Percentiles rank a stretch among this genome's conserved stretches.
Evolutionary conservation across 768 basidiomycete genomes (phyloP).

Genomic region (Tulasnella sp.): DNA sequence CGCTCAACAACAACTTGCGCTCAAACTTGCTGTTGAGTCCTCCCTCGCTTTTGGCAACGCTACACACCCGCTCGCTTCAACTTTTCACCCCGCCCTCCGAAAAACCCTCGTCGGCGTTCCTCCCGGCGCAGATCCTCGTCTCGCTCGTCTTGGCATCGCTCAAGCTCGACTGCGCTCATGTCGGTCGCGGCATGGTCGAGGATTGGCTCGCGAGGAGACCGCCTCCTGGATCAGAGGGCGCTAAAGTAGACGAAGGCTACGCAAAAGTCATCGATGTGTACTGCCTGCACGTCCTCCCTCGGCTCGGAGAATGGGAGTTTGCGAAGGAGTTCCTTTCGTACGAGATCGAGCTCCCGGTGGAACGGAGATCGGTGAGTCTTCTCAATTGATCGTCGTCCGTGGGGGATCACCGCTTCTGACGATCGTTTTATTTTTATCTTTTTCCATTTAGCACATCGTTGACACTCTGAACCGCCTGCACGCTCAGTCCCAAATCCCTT

Average conservation of each 20-base stretch:
- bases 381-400: conserved; percentile 17
- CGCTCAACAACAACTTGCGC: conserved; percentile 24
- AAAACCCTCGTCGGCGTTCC: conserved; percentile 39
- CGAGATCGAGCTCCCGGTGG: conserved; percentile 48
- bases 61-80: conserved; percentile 51
- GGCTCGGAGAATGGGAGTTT: conserved; percentile 69
- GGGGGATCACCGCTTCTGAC: conserved; percentile 21
- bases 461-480: conserved; percentile 16
- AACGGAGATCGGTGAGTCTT: conserved; percentile 41
- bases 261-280: conserved; percentile 68
- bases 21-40: conserved; percentile 42
- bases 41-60: conserved; percentile 41
- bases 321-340: conserved; percentile 64
- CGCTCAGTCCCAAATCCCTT: conserved; percentile 13
- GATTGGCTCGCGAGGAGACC: conserved; percentile 53
- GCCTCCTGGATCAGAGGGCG: conserved; percentile 17
- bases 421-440: conserved; percentile 27
- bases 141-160: conserved; percentile 61
- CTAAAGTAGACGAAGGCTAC: conserved; percentile 37
- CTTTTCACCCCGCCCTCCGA: conserved; percentile 49
- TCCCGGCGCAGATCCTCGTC: conserved; percentile 58
- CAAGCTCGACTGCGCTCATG: conserved; percentile 48
- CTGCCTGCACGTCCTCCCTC: conserved; percentile 58
- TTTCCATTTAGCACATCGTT: conserved; percentile 14
- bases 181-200: conserved; percentile 57